A percentile compares a stretch with the other conserved stretches of the same genome.
phyloP scores from a whole-genome alignment of 768 basidiomycete genomes.

The Rhizopogon rudus region DNA sequence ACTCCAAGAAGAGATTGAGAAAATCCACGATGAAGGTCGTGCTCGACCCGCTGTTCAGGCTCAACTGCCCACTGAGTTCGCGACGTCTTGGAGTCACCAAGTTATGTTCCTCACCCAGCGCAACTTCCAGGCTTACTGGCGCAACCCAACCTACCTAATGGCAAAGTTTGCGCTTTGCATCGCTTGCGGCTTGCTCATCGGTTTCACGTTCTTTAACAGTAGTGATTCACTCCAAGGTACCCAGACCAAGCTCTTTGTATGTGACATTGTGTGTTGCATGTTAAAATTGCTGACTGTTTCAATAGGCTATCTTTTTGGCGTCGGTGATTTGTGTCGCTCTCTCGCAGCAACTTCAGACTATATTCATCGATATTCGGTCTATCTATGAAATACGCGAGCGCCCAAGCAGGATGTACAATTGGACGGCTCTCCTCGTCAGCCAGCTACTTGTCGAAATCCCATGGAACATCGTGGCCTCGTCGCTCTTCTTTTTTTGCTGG shows the following conservation, averaged over 20 bases:
- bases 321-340: conserved; percentile 48
- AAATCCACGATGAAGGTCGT: conserved; percentile 44
- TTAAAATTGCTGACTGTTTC: not conserved
- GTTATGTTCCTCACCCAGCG: conserved; percentile 38
- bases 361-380: conserved; percentile 50
- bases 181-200: conserved; percentile 49
- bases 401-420: conserved; percentile 60
- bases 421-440: conserved; percentile 53
- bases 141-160: conserved; percentile 54
- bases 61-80: conserved; percentile 40
- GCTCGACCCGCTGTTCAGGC: conserved; percentile 35
- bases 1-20: conserved; percentile 38
- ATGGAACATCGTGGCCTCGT: conserved; percentile 56
- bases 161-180: conserved; percentile 56
- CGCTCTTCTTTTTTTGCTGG: conserved; percentile 62
- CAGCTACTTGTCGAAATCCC: conserved; percentile 55
- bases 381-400: conserved; percentile 66
- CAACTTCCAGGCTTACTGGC: conserved; percentile 43
- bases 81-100: conserved; percentile 51
- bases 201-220: conserved; percentile 58
- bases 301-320: conserved; percentile 51
- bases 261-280: conserved; percentile 10
- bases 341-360: conserved; percentile 59
- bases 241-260: conserved; percentile 62
- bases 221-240: conserved; percentile 51